Evolutionary conservation across 352 stramenopile genomes (phyloP).

Genomic region (Globisporangium apiculatum): DNA sequence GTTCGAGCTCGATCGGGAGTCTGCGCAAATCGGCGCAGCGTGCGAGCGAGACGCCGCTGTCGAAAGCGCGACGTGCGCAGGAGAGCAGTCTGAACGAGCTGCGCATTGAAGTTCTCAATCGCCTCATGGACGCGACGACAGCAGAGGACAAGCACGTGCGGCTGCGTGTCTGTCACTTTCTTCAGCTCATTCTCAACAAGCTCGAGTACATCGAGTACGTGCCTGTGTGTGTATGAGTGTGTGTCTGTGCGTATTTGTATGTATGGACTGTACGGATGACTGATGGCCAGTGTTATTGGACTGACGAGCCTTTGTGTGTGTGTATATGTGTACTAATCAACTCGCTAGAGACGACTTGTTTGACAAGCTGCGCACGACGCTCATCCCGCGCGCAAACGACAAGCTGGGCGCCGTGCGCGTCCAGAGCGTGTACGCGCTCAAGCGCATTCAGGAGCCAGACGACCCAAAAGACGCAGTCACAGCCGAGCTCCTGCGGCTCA

Average conservation of each 20-base stretch:
- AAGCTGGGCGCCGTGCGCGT: constrained; percentile 55
- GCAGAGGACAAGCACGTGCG: constrained; percentile 56
- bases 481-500: constrained; percentile 40
- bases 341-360: constrained; percentile 27
- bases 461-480: constrained; percentile 35
- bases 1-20: neutral
- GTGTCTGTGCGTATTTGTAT: neutral
- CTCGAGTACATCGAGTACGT: constrained; percentile 49
- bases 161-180: constrained; percentile 48
- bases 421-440: constrained; percentile 53
- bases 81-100: constrained; percentile 28
- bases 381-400: constrained; percentile 52
- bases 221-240: neutral
- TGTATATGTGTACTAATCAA: neutral
- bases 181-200: constrained; percentile 52
- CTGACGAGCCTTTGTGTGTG: neutral
- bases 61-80: constrained; percentile 6
- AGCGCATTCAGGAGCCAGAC: constrained; percentile 42
- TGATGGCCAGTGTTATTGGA: too few relatives aligned
- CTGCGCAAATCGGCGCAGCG: constrained; percentile 8
- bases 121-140: constrained; percentile 41
- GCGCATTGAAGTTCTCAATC: constrained; percentile 34
- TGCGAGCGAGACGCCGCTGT: constrained; percentile 3
- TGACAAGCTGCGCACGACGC: constrained; percentile 24
- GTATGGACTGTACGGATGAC: neutral